Evolutionary conservation across 768 basidiomycete species (phyloP).

Genomic region (Lentinula lateritia): DNA sequence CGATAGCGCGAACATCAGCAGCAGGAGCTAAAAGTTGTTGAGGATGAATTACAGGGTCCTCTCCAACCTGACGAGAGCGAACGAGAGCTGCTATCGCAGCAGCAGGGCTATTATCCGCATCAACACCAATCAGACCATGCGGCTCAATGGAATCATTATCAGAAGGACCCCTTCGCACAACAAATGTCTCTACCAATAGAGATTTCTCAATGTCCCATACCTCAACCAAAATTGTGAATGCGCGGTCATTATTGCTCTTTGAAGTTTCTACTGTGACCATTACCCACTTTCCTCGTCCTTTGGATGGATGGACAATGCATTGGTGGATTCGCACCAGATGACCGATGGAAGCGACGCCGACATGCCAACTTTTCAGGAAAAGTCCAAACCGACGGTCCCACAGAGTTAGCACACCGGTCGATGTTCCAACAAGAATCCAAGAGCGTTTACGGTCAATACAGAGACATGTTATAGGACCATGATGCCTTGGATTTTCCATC

Average conservation of each 20-base stretch:
- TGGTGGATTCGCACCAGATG: conserved; percentile 61
- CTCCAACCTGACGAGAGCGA: conserved; percentile 49
- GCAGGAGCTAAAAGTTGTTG: conserved; percentile 39
- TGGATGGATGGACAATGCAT: conserved; percentile 77
- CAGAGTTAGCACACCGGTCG: conserved; percentile 76
- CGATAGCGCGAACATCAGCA: conserved; percentile 63
- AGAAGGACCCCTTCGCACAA: conserved; percentile 43
- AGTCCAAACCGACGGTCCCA: conserved; percentile 97
- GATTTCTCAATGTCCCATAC: conserved; percentile 92
- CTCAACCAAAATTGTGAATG: conserved; percentile 59
- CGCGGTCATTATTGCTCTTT: conserved; percentile 30
- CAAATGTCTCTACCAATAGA: conserved; percentile 73
- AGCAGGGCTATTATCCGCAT: conserved; percentile 61
- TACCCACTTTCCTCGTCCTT: conserved; percentile 86
- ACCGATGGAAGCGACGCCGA: conserved; percentile 49
- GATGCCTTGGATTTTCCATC: conserved; percentile 81
- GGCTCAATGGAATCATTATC: conserved; percentile 50
- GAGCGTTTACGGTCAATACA: conserved; percentile 80
- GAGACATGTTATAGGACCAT: conserved; percentile 80
- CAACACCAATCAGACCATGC: conserved; percentile 42
- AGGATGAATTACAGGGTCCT: conserved; percentile 23
- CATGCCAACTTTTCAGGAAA: conserved; percentile 82
- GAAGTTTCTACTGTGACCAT: conserved; percentile 72
- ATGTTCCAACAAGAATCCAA: conserved; percentile 89
- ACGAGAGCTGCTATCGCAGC: conserved; percentile 77